These are phyloP conservation scores for Komagataella pseudopastoris DNA, from an alignment of 805 yeast species.

Conservation along the genomic window DNA sequence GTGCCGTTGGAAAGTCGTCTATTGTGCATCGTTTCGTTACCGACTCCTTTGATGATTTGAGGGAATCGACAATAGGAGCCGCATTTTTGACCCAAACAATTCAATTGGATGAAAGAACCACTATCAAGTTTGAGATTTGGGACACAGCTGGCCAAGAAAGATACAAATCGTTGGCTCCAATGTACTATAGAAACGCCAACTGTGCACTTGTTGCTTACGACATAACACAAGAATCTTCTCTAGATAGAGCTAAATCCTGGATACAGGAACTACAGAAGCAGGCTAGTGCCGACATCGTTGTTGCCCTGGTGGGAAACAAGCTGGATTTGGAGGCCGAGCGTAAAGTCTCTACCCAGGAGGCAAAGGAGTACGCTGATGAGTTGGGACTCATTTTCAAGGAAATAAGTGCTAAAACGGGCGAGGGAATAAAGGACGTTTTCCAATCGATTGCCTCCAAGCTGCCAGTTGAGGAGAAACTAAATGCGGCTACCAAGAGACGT, in stretches of 20 bases:
- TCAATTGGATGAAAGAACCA: slow-evolving; percentile 34
- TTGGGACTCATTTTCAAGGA: slow-evolving; percentile 35
- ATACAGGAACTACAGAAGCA: slow-evolving; percentile 72
- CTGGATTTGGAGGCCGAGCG: slow-evolving; percentile 43
- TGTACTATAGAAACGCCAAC: slow-evolving; percentile 74
- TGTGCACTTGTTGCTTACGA: slow-evolving; percentile 74
- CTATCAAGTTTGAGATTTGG: slow-evolving; percentile 70
- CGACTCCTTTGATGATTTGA: slow-evolving; percentile 56
- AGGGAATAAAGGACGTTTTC: slow-evolving; percentile 32
- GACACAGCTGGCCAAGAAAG: slow-evolving; percentile 83
- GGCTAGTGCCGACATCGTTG: slow-evolving; percentile 59
- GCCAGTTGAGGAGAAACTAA: slow-evolving; percentile 16
- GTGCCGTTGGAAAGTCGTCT: slow-evolving; percentile 47
- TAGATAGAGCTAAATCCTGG: slow-evolving; percentile 64
- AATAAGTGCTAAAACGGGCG: slow-evolving; percentile 48
- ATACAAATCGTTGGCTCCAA: slow-evolving; percentile 65
- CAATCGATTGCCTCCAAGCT: slow-evolving; percentile 35
- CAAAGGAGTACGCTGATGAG: slow-evolving; percentile 41
- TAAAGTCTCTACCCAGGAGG: slow-evolving; percentile 27
- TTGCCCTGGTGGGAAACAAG: slow-evolving; percentile 78
- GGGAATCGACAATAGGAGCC: slow-evolving; percentile 78
- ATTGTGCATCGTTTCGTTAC: slow-evolving; percentile 60
- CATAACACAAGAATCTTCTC: slow-evolving; percentile 54
- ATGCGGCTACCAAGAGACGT: slow-evolving; percentile 9
- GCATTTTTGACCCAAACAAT: slow-evolving; percentile 67